A percentile compares a stretch with the other conserved stretches of the same genome.
Conservation (phyloP, 2,329 filamentous ascomycete species). For the Paraphaeosphaeria minitans region DNA sequence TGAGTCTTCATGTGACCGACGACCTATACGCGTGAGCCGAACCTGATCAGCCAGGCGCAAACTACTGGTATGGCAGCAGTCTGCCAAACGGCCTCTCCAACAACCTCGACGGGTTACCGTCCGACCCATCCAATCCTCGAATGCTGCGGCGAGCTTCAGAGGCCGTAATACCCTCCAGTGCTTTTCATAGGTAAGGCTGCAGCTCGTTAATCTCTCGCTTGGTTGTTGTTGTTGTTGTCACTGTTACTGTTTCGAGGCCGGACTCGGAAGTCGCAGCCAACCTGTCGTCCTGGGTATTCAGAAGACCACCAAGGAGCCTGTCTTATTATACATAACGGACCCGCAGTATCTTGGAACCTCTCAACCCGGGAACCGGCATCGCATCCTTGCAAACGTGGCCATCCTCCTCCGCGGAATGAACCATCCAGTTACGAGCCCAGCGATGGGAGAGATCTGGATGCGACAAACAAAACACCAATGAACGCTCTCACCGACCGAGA, state of each 20-base stretch:
- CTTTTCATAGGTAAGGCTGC: conserved; percentile 37
- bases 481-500: neutral
- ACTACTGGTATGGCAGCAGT: conserved; percentile 43
- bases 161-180: conserved; percentile 33
- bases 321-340: conserved; percentile 1
- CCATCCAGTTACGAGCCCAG: neutral
- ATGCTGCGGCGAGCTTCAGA: conserved; percentile 43
- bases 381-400: conserved; percentile 1
- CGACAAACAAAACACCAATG: neutral
- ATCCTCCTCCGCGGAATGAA: neutral
- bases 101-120: conserved; percentile 30
- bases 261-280: neutral
- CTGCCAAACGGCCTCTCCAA: conserved; percentile 27
- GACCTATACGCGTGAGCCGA: neutral
- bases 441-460: neutral
- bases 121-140: conserved; percentile 30
- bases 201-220: conserved; percentile 6
- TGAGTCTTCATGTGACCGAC: conserved; percentile 20
- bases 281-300: neutral
- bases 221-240: neutral
- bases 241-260: neutral
- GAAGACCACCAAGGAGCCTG: neutral
- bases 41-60: conserved; percentile 26
- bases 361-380: neutral
- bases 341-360: neutral